Evolutionary conservation across 169 alveolate genomes (phyloP).

Genomic region (Blepharisma undulans): DNA sequence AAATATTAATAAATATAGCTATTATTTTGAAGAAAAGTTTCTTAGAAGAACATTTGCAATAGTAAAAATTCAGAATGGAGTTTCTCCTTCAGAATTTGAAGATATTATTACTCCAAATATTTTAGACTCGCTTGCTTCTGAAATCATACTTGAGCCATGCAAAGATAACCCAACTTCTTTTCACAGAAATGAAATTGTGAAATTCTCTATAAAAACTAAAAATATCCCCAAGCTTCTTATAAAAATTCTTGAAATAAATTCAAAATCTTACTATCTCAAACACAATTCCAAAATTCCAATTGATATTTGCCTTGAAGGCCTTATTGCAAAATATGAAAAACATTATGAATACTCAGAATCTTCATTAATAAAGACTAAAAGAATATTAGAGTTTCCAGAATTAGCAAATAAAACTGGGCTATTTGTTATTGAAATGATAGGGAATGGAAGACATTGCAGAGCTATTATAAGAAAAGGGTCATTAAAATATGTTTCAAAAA

Average conservation of each 20-base stretch:
- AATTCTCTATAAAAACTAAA: conserved; percentile 54
- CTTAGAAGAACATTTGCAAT: conserved; percentile 43
- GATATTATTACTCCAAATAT: conserved; percentile 65
- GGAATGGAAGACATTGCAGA: conserved; percentile 62
- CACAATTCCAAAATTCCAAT: conserved; percentile 43
- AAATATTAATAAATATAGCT: conserved; percentile 30
- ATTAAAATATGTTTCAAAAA: conserved; percentile 54
- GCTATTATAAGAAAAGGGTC: conserved; percentile 70
- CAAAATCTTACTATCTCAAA: conserved; percentile 55
- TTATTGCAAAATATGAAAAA: conserved; percentile 61
- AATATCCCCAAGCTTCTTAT: conserved; percentile 58
- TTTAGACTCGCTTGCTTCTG: background rate
- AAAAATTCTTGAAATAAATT: conserved; percentile 65
- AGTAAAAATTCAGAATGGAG: conserved; percentile 60
- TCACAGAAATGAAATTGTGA: conserved; percentile 52
- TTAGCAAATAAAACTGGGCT: conserved; percentile 55
- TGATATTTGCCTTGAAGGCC: conserved; percentile 68
- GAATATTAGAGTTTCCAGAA: conserved; percentile 54
- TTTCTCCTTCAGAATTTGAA: conserved; percentile 56
- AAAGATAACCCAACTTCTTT: conserved; percentile 41
- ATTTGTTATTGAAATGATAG: conserved; percentile 66
- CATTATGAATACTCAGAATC: conserved; percentile 43
- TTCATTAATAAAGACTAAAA: conserved; percentile 32
- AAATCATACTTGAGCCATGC: conserved; percentile 44
- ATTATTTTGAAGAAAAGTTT: conserved; percentile 10